These are phyloP conservation scores for Salix purpurea DNA, from an alignment of 345 rosid species.

Conservation along the genomic window DNA sequence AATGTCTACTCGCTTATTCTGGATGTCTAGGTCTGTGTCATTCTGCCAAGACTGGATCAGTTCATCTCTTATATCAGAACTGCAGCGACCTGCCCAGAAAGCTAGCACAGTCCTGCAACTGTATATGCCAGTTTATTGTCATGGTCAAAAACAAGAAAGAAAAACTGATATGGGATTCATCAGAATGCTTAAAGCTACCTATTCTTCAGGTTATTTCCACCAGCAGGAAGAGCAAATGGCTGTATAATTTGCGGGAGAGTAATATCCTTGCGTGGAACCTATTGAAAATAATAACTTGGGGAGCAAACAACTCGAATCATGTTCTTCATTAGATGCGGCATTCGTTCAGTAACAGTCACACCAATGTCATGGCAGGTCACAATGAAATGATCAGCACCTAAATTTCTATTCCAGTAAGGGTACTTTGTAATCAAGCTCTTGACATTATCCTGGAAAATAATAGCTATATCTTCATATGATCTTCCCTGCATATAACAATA, in stretches of 20 bases:
- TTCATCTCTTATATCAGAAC: conserved; percentile 4
- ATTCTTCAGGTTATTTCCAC: conserved; percentile 79
- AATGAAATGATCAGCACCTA: conserved; percentile 93
- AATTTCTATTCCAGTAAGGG: conserved; percentile 95
- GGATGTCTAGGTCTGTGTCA: conserved; percentile 16
- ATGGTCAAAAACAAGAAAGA: too few species aligned
- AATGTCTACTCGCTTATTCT: conserved; percentile 10
- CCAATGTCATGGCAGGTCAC: conserved; percentile 99
- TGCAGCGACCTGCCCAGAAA: conserved; percentile 16
- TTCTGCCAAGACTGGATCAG: conserved; percentile 4
- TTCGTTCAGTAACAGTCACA: conserved; percentile 88
- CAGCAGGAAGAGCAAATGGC: conserved; percentile 93
- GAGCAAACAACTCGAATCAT: conserved; percentile 92
- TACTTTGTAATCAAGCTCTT: conserved; percentile 67
- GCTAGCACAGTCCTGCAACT: conserved; percentile 14
- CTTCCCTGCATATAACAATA: conserved; percentile 58
- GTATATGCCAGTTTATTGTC: too few species aligned
- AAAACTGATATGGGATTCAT: too few species aligned
- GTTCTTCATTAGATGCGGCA: conserved; percentile 72
- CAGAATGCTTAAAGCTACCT: conserved; percentile 48
- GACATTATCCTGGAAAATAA: conserved; percentile 70
- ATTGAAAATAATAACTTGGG: conserved; percentile 88
- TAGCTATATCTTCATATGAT: conserved; percentile 84
- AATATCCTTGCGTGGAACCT: conserved; percentile 93
- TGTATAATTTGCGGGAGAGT: conserved; percentile 93